A percentile compares a stretch with the other conserved stretches of the same genome.
Evolutionary conservation across 2,329 filamentous ascomycete species (phyloP).

Genomic region (Thielaviopsis populi): DNA sequence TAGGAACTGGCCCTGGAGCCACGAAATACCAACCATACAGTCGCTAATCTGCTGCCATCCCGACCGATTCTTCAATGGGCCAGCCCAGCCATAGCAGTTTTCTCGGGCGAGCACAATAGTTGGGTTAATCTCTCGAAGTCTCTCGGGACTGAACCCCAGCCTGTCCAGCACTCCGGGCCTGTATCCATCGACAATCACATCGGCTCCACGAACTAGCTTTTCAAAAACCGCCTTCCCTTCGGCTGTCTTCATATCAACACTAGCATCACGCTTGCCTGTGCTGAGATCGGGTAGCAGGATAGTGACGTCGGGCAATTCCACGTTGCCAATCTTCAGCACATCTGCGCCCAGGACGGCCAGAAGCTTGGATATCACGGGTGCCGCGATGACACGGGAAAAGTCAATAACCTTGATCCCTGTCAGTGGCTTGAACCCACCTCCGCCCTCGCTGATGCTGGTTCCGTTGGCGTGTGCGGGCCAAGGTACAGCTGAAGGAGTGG

Average conservation of each 20-base stretch:
- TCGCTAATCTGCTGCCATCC: constrained; percentile 64
- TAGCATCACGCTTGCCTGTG: constrained; percentile 51
- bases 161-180: constrained; percentile 44
- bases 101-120: constrained; percentile 49
- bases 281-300: constrained; percentile 62
- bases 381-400: constrained; percentile 60
- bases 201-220: constrained; percentile 42
- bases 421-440: constrained; percentile 25
- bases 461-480: constrained; percentile 7
- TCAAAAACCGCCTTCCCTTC: constrained; percentile 43
- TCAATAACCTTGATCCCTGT: constrained; percentile 58
- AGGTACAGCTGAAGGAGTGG: constrained; percentile 18
- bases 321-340: constrained; percentile 56
- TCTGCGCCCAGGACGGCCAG: constrained; percentile 63
- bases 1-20: constrained; percentile 49
- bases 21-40: constrained; percentile 39
- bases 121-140: constrained; percentile 22
- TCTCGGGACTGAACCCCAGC: constrained; percentile 10
- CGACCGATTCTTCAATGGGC: constrained; percentile 32
- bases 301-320: constrained; percentile 52
- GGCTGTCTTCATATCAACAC: constrained; percentile 44
- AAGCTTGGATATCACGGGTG: constrained; percentile 54
- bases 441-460: background rate
- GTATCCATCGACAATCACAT: constrained; percentile 54
- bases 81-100: constrained; percentile 55